phyloP scores from a whole-genome alignment of 805 yeast species.

The Candida tammaniensis region DNA sequence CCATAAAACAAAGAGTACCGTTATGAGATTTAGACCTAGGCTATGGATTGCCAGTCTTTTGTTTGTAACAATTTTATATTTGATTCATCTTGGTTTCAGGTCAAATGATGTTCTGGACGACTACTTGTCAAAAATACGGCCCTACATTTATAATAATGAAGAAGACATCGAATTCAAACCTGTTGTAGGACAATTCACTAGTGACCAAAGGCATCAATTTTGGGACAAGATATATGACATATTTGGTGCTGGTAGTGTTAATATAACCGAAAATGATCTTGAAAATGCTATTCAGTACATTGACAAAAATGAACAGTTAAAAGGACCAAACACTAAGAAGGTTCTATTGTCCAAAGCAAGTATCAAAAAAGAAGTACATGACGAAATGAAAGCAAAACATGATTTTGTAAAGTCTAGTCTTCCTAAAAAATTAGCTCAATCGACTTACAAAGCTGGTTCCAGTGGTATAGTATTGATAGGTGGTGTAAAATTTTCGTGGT shows the following conservation, averaged over 20 bases:
- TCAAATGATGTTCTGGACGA: conserved; percentile 4
- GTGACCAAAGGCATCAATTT: conserved; percentile 20
- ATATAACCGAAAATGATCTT: conserved; percentile 14
- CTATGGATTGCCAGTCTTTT: conserved; percentile 1
- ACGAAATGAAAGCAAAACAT: conserved; percentile 23
- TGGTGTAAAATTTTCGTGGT: conserved; percentile 35
- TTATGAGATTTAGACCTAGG: conserved; percentile 8
- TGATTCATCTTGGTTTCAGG: conserved; percentile 2
- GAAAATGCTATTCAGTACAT: conserved; percentile 20
- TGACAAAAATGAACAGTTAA: conserved; percentile 16
- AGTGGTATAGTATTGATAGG: conserved; percentile 35
- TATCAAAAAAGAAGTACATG: conserved; percentile 20
- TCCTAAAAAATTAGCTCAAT: conserved; percentile 19
- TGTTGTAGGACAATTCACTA: conserved; percentile 12
- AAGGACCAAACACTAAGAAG: conserved; percentile 20
- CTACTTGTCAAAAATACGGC: conserved; percentile 5
- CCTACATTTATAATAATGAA: conserved; percentile 4
- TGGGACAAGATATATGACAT: conserved; percentile 27
- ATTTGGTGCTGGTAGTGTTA: conserved; percentile 18
- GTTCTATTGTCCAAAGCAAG: conserved; percentile 24
- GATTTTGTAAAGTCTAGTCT: conserved; percentile 16
- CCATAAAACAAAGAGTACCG: not conserved
- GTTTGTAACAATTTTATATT: conserved; percentile 1
- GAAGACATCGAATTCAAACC: conserved; percentile 11
- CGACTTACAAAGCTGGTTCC: conserved; percentile 20